Evolutionary conservation across 2,329 filamentous ascomycete species (phyloP).

Genomic region (Exophiala sp.): DNA sequence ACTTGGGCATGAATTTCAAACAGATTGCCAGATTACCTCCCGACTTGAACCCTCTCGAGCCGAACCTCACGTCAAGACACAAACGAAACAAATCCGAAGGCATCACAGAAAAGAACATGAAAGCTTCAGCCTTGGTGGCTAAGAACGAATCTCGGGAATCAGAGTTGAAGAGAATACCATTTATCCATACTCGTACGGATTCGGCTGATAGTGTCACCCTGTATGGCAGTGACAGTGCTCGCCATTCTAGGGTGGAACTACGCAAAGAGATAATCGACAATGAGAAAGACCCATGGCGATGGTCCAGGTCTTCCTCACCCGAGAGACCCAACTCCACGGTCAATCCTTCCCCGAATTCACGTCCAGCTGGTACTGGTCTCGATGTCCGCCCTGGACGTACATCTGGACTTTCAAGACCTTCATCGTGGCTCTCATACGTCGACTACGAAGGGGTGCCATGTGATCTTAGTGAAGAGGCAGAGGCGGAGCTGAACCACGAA

Average conservation of each 20-base stretch:
- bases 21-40: slow-evolving; percentile 79
- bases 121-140: slow-evolving; percentile 45
- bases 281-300: slow-evolving; percentile 27
- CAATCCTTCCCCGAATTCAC: slow-evolving; percentile 25
- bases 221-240: slow-evolving; percentile 24
- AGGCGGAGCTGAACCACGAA: slow-evolving; percentile 19
- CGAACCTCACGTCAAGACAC: slow-evolving; percentile 72
- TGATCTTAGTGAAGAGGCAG: slow-evolving; percentile 19
- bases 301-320: slow-evolving; percentile 29
- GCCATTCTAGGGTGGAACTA: slow-evolving; percentile 23
- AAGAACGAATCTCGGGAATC: slow-evolving; percentile 31
- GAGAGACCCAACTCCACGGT: slow-evolving; percentile 34
- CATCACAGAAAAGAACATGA: slow-evolving; percentile 61
- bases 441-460: slow-evolving; percentile 28
- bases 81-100: slow-evolving; percentile 66
- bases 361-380: slow-evolving; percentile 24
- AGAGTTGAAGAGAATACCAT: slow-evolving; percentile 58
- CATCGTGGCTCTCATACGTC: slow-evolving; percentile 28
- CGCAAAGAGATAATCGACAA: slow-evolving; percentile 25
- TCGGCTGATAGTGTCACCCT: slow-evolving; percentile 53
- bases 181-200: slow-evolving; percentile 70
- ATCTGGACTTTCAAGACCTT: slow-evolving; percentile 19
- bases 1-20: slow-evolving; percentile 73
- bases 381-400: slow-evolving; percentile 27
- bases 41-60: slow-evolving; percentile 90